Percentiles rank a stretch among this genome's conserved stretches.
These are phyloP conservation scores for Farysia itapuensis DNA, from an alignment of 1,284 basidiomycete genomes.

Conservation along the genomic window DNA sequence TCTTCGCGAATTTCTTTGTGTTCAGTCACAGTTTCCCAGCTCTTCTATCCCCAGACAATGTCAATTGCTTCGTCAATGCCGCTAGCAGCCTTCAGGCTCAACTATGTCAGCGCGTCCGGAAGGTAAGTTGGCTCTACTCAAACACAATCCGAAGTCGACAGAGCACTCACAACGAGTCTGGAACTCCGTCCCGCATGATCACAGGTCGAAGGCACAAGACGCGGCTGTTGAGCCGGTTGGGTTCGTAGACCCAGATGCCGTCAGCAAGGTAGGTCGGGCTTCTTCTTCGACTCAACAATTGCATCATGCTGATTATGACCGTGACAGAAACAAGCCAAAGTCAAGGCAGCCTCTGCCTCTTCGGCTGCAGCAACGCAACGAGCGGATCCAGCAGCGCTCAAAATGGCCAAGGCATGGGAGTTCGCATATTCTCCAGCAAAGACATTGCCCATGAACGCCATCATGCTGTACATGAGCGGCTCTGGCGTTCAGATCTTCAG, in stretches of 20 bases:
- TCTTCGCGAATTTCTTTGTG: too few species aligned
- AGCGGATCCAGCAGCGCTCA: constrained; percentile 44
- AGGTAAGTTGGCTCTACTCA: constrained; percentile 26
- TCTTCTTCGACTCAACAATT: too few species aligned
- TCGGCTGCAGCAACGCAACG: constrained; percentile 6
- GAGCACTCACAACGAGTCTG: too few species aligned
- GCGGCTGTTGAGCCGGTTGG: constrained; percentile 23
- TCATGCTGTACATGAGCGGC: constrained; percentile 59
- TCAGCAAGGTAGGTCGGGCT: constrained; percentile 17
- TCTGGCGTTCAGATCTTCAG: constrained; percentile 57
- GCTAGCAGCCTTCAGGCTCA: constrained; percentile 28
- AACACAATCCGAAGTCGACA: too few species aligned
- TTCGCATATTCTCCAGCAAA: constrained; percentile 53
- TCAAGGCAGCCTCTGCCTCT: constrained; percentile 13
- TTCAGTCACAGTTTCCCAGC: too few species aligned
- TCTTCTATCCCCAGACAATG: too few species aligned
- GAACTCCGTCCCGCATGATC: too few species aligned
- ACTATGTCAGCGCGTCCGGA: constrained; percentile 18
- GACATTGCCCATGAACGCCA: constrained; percentile 53
- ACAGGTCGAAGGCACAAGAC: constrained; percentile 14
- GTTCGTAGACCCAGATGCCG: constrained; percentile 19
- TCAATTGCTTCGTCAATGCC: too few species aligned
- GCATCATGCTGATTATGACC: too few species aligned
- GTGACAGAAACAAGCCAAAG: constrained; percentile 20
- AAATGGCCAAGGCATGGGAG: constrained; percentile 56